Percentiles rank a stretch among this genome's conserved stretches.
Evolutionary conservation across 306 rosid species (phyloP).

Genomic region (Pachyrhizus erosus): DNA sequence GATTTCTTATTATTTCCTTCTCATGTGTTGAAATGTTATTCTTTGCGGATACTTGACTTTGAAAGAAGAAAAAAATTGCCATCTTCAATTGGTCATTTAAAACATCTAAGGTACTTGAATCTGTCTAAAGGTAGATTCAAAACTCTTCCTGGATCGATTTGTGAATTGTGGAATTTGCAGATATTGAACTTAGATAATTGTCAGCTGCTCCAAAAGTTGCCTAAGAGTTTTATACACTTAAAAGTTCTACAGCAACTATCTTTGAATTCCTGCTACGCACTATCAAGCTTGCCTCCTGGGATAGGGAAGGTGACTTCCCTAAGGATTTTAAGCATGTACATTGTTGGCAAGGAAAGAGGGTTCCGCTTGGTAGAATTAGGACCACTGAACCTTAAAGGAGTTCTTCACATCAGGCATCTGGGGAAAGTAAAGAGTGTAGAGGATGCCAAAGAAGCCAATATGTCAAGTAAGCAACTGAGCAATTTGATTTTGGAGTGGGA

Average conservation of each 20-base stretch:
- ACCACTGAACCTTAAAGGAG: background rate
- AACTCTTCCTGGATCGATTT: background rate
- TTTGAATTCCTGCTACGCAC: fast-evolving
- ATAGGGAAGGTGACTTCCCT: conserved; percentile 26
- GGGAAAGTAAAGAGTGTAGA: background rate
- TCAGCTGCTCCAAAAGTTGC: fast-evolving
- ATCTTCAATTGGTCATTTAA: background rate
- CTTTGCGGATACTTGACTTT: background rate
- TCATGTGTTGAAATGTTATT: background rate
- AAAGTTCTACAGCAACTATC: conserved; percentile 21
- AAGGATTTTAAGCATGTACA: background rate
- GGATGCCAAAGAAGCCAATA: background rate
- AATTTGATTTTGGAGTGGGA: background rate
- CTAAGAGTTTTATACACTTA: background rate
- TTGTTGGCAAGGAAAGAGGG: conserved; percentile 33
- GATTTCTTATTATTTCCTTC: fast-evolving
- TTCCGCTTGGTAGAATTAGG: background rate
- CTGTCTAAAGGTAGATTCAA: fast-evolving
- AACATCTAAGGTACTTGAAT: conserved; percentile 28
- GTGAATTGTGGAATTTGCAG: conserved; percentile 19
- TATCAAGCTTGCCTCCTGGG: background rate
- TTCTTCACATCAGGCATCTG: background rate
- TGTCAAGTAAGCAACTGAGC: background rate
- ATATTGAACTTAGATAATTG: background rate
- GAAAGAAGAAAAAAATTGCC: fast-evolving